These are phyloP conservation scores for Aspergillus sp. DNA, from an alignment of 2,329 filamentous ascomycete species.

Conservation along the genomic window DNA sequence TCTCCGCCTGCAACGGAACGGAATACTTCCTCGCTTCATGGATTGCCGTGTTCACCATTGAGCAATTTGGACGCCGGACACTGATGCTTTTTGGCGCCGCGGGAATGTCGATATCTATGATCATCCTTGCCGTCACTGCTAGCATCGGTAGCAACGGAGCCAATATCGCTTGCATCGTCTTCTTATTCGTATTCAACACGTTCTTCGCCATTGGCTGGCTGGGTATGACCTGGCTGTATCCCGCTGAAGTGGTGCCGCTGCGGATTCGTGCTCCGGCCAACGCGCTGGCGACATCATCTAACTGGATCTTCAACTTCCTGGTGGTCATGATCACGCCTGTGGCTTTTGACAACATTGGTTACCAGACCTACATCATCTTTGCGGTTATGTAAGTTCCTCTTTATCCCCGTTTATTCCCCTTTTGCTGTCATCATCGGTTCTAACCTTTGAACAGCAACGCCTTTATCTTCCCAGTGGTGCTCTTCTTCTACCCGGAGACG, in stretches of 20 bases:
- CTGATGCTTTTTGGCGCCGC: constrained; percentile 71
- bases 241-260: constrained; percentile 55
- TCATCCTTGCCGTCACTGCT: constrained; percentile 50
- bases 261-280: constrained; percentile 64
- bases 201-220: constrained; percentile 68
- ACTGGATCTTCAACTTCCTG: constrained; percentile 65
- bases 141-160: constrained; percentile 24
- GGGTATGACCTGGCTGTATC: constrained; percentile 59
- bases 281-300: constrained; percentile 62
- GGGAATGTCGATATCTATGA: constrained; percentile 67
- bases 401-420: neutral
- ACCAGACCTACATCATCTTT: constrained; percentile 59
- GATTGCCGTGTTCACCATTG: constrained; percentile 53
- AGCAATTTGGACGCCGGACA: constrained; percentile 58
- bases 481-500: constrained; percentile 65
- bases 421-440: neutral
- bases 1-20: constrained; percentile 56
- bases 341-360: constrained; percentile 58
- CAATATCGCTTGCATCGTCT: constrained; percentile 33
- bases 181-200: constrained; percentile 66
- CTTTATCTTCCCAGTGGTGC: constrained; percentile 57
- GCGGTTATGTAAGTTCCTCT: constrained; percentile 50
- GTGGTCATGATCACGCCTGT: constrained; percentile 68
- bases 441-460: constrained; percentile 46
- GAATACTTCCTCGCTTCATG: constrained; percentile 56